Base-by-base conservation (phyloP, 2,329 filamentous ascomycete genomes). In the Verticillium nonalfalfae region DNA sequence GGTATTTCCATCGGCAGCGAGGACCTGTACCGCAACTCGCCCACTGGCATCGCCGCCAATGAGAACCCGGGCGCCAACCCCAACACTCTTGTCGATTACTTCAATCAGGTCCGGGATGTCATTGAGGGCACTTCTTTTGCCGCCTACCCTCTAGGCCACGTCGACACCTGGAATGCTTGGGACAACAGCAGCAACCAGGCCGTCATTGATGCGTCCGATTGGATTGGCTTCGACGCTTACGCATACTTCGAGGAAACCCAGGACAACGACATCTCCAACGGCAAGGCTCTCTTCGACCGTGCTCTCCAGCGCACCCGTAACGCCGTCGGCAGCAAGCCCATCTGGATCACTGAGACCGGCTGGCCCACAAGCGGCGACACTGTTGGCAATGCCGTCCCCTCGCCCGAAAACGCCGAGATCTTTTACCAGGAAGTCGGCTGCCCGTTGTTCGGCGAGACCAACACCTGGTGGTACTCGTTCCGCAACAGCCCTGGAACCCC, bases 321-420 rank as follows among this genome's bases (percentile, higher is more conserved):
- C 15, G 87, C 80, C 55, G 81, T 85, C 39, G 78, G 81, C 39
- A 85, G 84, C 71, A 94, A 93, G 81, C 79, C 84, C 18, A 84
- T 96, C 68, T 95, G 90, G 90, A 83, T 96, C 65, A 95, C 92
- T 34, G 92, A 96, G 82, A 95, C 91, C 15, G 93, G 93, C 66
- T 95, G 90, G 86, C 92, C 93, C 57, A 86, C 93, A 59, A 86
- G 81, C 68, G 93, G 92, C 61, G 77, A 83, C 66, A 81, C 78
- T 1, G 76, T 82, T 64, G 87, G 86, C 67, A 72, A 84, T 57
- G 90, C 85, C 50, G 81, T 89, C 10, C 80, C 93, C 6, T 87
- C 80, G 39, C 65, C 77, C 36, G 77, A 81, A 59, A 93, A 94
- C 71, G 91, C 93, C 54, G 81, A 90, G 78, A 83, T 75, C n/a